phyloP scores from a whole-genome alignment of 352 stramenopile genomes.

The Globisporangium carolinianum region DNA sequence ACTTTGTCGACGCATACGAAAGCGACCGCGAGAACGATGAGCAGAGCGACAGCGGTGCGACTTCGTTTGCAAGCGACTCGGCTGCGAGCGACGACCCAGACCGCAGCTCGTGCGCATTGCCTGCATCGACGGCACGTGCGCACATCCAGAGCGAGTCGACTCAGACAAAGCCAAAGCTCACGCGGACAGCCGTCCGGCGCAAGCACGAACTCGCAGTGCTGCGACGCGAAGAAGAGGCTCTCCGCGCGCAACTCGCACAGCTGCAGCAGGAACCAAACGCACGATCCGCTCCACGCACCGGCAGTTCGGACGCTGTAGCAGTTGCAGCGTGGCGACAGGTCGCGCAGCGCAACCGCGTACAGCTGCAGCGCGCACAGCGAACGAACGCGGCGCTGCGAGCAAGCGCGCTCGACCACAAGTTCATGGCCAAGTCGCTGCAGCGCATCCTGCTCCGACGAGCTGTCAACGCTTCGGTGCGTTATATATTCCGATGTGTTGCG shows the following conservation, averaged over 20 bases:
- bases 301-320: no score
- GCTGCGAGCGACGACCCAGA: no score
- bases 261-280: not conserved
- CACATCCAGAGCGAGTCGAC: no score
- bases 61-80: no score
- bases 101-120: no score
- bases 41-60: no score
- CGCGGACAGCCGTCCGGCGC: not conserved
- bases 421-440: conserved; percentile 7
- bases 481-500: no score
- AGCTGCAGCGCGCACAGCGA: not conserved
- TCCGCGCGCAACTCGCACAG: not conserved
- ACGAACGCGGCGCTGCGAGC: conserved; percentile 1
- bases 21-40: no score
- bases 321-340: not conserved
- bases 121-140: no score
- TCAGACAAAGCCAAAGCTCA: no score
- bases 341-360: not conserved
- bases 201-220: not conserved
- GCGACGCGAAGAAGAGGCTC: not conserved
- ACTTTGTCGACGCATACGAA: no score
- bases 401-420: not conserved
- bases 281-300: no score
- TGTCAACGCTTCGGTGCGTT: not conserved
- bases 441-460: conserved; percentile 1